These are phyloP conservation scores for Cutaneotrichosporon mucoides DNA, from an alignment of 1,284 basidiomycete genomes.

Conservation along the genomic window DNA sequence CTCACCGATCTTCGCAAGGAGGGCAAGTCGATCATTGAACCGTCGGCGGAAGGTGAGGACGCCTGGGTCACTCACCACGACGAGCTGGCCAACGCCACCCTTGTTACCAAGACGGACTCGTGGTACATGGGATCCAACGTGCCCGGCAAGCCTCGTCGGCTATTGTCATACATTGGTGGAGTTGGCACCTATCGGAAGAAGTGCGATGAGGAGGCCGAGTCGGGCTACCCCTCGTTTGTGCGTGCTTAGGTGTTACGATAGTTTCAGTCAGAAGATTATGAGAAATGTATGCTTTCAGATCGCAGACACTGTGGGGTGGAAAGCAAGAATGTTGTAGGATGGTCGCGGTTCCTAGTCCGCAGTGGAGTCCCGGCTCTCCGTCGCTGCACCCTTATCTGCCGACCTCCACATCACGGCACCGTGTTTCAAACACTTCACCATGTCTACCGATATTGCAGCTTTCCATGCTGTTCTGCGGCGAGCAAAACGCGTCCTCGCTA, in stretches of 20 bases:
- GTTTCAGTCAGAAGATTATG: too few species aligned
- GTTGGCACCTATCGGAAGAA: constrained; percentile 11
- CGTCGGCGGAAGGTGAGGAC: constrained; percentile 10
- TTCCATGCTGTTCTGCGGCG: constrained; percentile 10
- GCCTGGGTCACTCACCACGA: constrained; percentile 17
- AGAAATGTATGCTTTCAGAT: too few species aligned
- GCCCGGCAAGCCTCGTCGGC: constrained; percentile 13
- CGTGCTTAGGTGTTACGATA: too few species aligned
- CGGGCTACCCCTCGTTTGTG: constrained; percentile 13
- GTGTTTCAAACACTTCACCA: too few species aligned
- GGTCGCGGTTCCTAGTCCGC: too few species aligned
- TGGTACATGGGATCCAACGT: constrained; percentile 20
- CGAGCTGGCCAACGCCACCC: constrained; percentile 8
- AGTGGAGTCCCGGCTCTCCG: too few species aligned
- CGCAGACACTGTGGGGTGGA: too few species aligned
- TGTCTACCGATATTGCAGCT: constrained; percentile 14
- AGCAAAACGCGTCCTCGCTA: constrained; percentile 11
- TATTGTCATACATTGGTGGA: constrained; percentile 16
- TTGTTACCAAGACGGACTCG: constrained; percentile 11
- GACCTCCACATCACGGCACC: too few species aligned
- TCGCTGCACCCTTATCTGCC: too few species aligned
- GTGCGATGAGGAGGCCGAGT: constrained; percentile 12
- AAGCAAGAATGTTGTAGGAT: too few species aligned
- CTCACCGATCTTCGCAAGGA: constrained; percentile 1
- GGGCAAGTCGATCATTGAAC: constrained; percentile 9